Percentiles rank a stretch among this genome's conserved stretches.
Conservation (phyloP, 306 rosid species). For the Trichosanthes truncata region DNA sequence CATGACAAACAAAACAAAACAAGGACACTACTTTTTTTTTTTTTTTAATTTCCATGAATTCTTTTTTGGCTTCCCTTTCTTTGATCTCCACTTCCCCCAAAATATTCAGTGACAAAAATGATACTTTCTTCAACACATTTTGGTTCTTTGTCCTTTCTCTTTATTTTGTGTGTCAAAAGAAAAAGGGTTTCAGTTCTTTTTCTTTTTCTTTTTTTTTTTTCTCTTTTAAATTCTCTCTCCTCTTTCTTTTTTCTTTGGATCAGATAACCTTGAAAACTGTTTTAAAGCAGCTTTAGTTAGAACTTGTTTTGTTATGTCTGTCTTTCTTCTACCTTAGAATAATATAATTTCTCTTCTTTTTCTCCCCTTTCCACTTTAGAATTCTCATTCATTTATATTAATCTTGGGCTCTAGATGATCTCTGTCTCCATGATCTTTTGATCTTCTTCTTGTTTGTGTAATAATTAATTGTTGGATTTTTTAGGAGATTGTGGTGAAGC, state of each 20-base stretch:
- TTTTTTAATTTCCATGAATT: not conserved
- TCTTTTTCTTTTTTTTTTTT: not conserved
- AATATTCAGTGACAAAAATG: slow-evolving; percentile 3
- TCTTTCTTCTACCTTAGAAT: slow-evolving; percentile 9
- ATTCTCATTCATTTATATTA: not conserved
- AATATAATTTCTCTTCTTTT: not conserved
- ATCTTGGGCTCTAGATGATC: not conserved
- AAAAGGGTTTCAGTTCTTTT: slow-evolving; percentile 8
- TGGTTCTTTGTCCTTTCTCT: slow-evolving; percentile 37
- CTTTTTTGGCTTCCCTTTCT: not conserved
- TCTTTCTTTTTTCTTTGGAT: not conserved
- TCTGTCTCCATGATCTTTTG: not conserved
- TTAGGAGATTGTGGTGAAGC: slow-evolving; percentile 65
- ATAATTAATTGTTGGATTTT: slow-evolving; percentile 45
- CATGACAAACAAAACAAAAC: not conserved
- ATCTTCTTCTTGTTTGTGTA: slow-evolving; percentile 22
- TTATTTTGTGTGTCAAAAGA: slow-evolving; percentile 21
- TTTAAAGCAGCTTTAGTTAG: slow-evolving; percentile 9
- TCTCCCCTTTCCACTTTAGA: not conserved
- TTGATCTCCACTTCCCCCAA: slow-evolving; percentile 2
- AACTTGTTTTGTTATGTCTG: slow-evolving; percentile 18
- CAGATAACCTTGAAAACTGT: slow-evolving; percentile 10
- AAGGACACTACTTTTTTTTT: not conserved
- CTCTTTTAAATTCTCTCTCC: not conserved
- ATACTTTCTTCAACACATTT: slow-evolving; percentile 11